Evolutionary conservation across 208 protist genomes (phyloP), one percentile per base, ranked within the genome.

Genomic region (Plasmodiophora brassicae): DNA sequence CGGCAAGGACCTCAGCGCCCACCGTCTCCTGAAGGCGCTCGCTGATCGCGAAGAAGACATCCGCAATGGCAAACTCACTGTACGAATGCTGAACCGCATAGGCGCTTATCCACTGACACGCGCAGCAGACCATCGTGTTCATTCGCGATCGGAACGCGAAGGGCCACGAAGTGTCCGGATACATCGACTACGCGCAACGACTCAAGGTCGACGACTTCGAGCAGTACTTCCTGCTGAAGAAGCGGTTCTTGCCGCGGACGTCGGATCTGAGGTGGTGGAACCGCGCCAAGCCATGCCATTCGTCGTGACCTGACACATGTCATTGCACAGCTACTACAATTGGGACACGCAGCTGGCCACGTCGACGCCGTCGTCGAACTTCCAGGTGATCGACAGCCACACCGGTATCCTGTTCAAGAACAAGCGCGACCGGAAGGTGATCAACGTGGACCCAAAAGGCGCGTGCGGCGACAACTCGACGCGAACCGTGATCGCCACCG

Each of bases 211-310:
- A 98, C 83, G 94, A 98, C 92, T 98, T 98, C 88, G 93, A 96
- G 22, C 32, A n/a, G 0, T 92, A 92, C 84, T 92, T 91, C 50
- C 0, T 35, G 28, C 90, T 92, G 38, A 91, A 94, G 65, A 96
- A 96, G 90, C 93, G 93, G 46, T 89, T 99, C 46, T 89, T 98
- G 85, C 97, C 97, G n/a, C 94, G 94, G 83, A 94, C 96, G 0
- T 96, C 96, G 28, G 97, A 99, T 90, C 92, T 99, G 10, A 97
- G 94, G 86, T 99, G 97, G 91, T 98, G 98, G 92, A 98, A 98
- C 95, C 98, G 97, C 25, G 14, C 20, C 25, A 57, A 25, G 14
- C 50, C 20, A 28, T 25, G 14, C 50, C 25, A 57, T 57, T 25
- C 25, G 25, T 57, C 50, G 14, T 25, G 50, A 25, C 20, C 50